Conservation (phyloP, 306 rosid genomes). For the Vigna trinervia region DNA sequence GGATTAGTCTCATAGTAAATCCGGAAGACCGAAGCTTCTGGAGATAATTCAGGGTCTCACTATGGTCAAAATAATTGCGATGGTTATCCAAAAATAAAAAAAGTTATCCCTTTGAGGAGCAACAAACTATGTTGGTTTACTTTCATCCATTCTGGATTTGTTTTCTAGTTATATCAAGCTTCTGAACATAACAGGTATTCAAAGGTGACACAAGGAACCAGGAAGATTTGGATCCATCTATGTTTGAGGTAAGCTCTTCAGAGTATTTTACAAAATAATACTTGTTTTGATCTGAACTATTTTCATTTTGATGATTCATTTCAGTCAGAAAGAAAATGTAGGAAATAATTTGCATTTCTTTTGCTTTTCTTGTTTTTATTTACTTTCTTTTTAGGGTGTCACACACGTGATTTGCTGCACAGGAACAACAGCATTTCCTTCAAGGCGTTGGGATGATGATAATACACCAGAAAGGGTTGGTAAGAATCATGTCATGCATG, state of each 20-base stretch:
- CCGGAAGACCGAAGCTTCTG: background rate
- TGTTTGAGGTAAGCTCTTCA: conserved; percentile 70
- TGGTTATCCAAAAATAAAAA: too few relatives aligned
- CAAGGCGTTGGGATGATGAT: conserved; percentile 88
- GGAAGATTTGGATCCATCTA: conserved; percentile 75
- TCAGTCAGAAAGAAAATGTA: conserved; percentile 18
- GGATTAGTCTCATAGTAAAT: background rate
- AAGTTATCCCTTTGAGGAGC: background rate
- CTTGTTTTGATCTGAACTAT: conserved; percentile 1
- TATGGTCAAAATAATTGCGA: too few relatives aligned
- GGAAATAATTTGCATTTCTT: conserved; percentile 28
- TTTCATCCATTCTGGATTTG: conserved; percentile 33
- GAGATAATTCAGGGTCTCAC: background rate
- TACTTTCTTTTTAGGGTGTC: conserved; percentile 71
- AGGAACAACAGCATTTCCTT: conserved; percentile 98
- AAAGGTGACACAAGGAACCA: conserved; percentile 83
- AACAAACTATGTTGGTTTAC: conserved; percentile 26
- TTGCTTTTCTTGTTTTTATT: conserved; percentile 10
- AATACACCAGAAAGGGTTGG: conserved; percentile 95
- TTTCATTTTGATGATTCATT: conserved; percentile 14
- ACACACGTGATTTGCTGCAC: conserved; percentile 97
- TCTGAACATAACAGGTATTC: conserved; percentile 63
- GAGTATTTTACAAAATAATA: background rate
- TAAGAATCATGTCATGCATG: conserved; percentile 48
- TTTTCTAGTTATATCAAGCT: conserved; percentile 41